phyloP scores from a whole-genome alignment of 148 eudicot genomes.

The Cornus kousa region DNA sequence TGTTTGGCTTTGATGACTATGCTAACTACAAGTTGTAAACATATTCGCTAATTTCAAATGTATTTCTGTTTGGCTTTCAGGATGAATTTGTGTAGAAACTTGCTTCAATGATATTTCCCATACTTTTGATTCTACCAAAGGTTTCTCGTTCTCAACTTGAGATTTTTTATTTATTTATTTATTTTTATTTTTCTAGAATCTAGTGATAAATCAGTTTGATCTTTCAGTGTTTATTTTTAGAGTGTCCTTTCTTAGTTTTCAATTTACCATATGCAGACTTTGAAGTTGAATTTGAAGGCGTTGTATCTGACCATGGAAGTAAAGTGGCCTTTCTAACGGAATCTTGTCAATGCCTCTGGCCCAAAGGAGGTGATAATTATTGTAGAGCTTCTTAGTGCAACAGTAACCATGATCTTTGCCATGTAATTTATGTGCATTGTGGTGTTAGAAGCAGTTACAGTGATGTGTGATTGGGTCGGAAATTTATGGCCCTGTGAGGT shows the following conservation, averaged over 20 bases:
- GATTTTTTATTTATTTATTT: no score
- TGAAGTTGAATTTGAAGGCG: constrained; percentile 63
- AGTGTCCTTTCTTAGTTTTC: constrained; percentile 5
- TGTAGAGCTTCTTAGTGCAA: background rate
- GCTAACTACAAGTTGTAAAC: no score
- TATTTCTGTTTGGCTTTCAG: constrained; percentile 37
- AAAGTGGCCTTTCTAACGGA: constrained; percentile 69
- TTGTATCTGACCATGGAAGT: constrained; percentile 50
- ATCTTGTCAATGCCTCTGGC: constrained; percentile 34
- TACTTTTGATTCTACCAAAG: constrained; percentile 65
- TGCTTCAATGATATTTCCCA: constrained; percentile 54
- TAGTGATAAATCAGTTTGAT: background rate
- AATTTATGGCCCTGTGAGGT: background rate
- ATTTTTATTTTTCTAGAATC: no score
- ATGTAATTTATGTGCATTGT: background rate
- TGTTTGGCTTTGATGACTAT: no score
- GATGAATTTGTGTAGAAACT: constrained; percentile 43
- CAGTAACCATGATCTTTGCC: background rate
- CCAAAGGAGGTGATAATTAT: constrained; percentile 32
- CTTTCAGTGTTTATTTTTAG: background rate
- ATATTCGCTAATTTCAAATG: background rate
- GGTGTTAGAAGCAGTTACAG: background rate
- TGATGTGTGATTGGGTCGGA: background rate
- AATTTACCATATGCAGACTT: constrained; percentile 34
- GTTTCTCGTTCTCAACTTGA: constrained; percentile 17